Conservation (phyloP, 306 rosid genomes). For the Prunus mongolica region DNA sequence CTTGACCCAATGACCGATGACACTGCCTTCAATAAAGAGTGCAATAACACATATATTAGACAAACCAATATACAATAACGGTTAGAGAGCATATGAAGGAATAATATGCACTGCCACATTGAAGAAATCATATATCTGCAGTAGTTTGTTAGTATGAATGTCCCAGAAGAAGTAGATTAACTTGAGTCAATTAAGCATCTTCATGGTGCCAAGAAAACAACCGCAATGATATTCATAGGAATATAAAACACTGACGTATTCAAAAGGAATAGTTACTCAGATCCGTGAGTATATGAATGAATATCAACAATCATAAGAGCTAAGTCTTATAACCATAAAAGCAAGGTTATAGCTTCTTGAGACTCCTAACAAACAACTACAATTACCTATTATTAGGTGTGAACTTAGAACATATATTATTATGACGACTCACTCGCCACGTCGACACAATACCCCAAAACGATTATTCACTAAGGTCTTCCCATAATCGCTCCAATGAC, state of each 20-base stretch:
- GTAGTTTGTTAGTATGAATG: neutral
- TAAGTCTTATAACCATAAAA: no score
- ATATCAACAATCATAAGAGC: neutral
- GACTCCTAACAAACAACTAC: neutral
- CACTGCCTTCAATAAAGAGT: slow-evolving; percentile 57
- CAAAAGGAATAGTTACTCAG: neutral
- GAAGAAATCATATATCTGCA: slow-evolving; percentile 1
- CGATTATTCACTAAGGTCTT: neutral
- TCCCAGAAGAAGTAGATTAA: neutral
- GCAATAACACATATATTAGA: slow-evolving; percentile 14
- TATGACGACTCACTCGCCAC: neutral
- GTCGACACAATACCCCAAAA: neutral
- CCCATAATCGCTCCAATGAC: neutral
- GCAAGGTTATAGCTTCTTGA: neutral
- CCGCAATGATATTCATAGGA: neutral
- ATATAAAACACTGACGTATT: neutral
- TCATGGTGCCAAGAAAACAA: neutral
- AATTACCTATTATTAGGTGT: neutral
- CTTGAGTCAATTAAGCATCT: neutral
- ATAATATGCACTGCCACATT: neutral
- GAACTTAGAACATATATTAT: neutral
- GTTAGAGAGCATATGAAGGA: neutral
- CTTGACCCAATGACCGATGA: slow-evolving; percentile 72
- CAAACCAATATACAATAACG: neutral
- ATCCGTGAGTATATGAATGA: neutral